Evolutionary conservation across 176 grass and related monocot species (phyloP), one percentile per base, ranked within the genome.

Genomic region (Cymbopogon citratus): DNA sequence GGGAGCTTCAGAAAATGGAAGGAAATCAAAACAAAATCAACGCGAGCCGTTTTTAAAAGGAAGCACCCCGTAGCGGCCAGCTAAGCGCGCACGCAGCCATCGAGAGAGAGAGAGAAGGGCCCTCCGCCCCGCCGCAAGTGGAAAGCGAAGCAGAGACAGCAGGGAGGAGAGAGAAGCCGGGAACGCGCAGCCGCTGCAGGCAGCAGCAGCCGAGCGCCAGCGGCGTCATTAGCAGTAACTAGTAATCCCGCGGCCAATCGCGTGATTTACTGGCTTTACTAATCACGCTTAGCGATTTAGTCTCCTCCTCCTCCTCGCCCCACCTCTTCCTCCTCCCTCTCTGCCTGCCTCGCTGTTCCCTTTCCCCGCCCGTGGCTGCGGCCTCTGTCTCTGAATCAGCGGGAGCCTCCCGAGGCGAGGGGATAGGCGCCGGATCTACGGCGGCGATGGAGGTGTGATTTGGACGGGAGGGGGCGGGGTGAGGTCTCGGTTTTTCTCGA

Each of bases 221-320:
- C 77, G 14, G 78, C 44, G 78, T 80, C 33, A 69, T 69, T 69
- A 80, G 64, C 24, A 56, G 27, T 65, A 85, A 59, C 46, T 82
- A 44, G 73, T 89, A 89, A 89, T 89, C 65, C 63, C 48, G 2
- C 21, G 9, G 15, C 78, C 38, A 72, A 82, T 86, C 83, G 61
- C 83, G 79, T 78, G 65, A 86, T 86, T 90, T 90, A 74, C 79
- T 86, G 56, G 73, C 66, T 86, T 78, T 81, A 81, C 79, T 86
- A 86, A 90, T 90, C 83, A 73, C 88, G 88, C 74, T 86, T 89
- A 77, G 59, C 66, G 83, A 89, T 89, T 78, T 89, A 78, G 83
- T 85, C 87, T 82, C 78, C 87, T 77, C 33, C 52, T 46, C 23
- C 35, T 44, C 16, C 7, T 1, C 34, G 0, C 7, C 28, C 15